These are phyloP conservation scores for Arachis stenosperma DNA, from an alignment of 306 rosid species.

Conservation along the genomic window DNA sequence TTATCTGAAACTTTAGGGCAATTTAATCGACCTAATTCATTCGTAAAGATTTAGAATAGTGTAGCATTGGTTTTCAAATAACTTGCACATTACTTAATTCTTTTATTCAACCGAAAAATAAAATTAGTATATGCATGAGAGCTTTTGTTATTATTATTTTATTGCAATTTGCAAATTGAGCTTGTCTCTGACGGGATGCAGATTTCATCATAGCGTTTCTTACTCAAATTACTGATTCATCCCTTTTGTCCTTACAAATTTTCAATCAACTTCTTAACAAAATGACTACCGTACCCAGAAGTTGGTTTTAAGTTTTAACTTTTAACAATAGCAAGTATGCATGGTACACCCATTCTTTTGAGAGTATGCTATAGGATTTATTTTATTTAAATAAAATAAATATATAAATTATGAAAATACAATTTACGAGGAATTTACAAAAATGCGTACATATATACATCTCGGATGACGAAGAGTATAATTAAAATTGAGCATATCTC, in stretches of 20 bases:
- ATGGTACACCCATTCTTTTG: neutral
- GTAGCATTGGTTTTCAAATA: neutral
- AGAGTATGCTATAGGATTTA: no score
- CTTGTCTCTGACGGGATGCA: conserved; percentile 40
- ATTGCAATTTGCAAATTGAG: neutral
- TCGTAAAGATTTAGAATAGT: neutral
- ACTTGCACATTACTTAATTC: neutral
- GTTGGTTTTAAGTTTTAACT: no score
- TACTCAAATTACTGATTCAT: conserved; percentile 29
- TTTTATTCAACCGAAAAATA: no score
- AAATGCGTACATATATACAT: no score
- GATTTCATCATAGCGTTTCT: conserved; percentile 46
- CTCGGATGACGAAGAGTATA: no score
- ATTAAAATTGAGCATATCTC: no score
- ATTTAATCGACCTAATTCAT: neutral
- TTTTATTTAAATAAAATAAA: no score
- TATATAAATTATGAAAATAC: no score
- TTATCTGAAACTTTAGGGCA: neutral
- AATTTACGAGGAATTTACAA: no score
- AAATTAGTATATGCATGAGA: no score
- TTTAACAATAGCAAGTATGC: neutral
- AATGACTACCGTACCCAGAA: conserved; percentile 13
- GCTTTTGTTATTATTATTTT: no score
- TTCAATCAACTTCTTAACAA: neutral
- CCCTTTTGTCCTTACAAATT: conserved; percentile 44